Base-by-base conservation (phyloP, 2,329 filamentous ascomycete genomes). In the Nannizzia gypsea region DNA sequence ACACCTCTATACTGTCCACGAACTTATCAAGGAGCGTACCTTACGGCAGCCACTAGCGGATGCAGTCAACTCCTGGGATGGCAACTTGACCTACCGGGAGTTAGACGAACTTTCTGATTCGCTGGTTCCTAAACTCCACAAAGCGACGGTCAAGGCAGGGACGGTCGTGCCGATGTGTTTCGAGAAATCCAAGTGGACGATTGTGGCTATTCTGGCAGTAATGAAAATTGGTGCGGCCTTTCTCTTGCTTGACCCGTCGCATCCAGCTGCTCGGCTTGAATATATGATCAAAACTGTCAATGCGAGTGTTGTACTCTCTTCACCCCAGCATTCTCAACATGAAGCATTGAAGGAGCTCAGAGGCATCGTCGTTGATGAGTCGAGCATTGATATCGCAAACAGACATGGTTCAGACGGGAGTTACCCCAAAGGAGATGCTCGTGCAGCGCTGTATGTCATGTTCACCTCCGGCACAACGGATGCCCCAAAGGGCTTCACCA, bases 401-500 rank as follows among this genome's bases (percentile, higher is more conserved):
- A 38, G 15, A 60, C 17, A 17, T 58, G 31, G 59, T 60, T 11
- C 28, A 58, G 44, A 24, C 61, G 57, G 24, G n/a, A 17, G 15
- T 40, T 57, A 55, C 64, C 20, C 58, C 61, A 55, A 56, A 62
- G 31, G 31, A 6, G 31, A 34, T 34, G 5, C 31, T 34, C 9
- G 31, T 28, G 52, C 63, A 48, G 44, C 56, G 3, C 44, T 57
- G 63, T 80, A 79, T 64, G 70, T 82, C 1, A 74, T 85, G 6
- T 81, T 84, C 62, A 78, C 77, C 2, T 77, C 77, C 2, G 78
- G 78, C 0, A 78, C 78, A 0, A 77, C 78, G 1, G 76, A 76
- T 55, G 74, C 74, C 40, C 78, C 79, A 0, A 80, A 80, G 61
- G 82, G 82, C 2, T 76, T 83, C 20, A 77, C 82, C 52, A 81